Base-by-base conservation (phyloP, 2,329 filamentous ascomycete genomes). In the Scleromitrula shiraiana region DNA sequence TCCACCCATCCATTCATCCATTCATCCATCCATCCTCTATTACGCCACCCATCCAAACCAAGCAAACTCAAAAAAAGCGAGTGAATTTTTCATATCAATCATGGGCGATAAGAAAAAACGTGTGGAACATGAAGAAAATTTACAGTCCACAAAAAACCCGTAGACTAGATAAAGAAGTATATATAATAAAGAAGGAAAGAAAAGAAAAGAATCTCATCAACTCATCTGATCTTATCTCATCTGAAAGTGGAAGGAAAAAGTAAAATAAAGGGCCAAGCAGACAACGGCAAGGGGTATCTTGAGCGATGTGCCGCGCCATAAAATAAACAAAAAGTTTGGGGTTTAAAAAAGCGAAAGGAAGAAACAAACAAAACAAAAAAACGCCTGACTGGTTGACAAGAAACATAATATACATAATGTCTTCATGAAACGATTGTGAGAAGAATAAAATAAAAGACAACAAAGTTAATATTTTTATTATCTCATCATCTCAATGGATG, bases 401-500 rank as follows among this genome's bases (percentile, higher is more conserved):
- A 27, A 47, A 47, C 44, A 37, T 47, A 47, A 41, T 47, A 30
- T 47, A 47, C 44, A 47, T 47, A 20, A 47, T 29, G 26, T 24
- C 12, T 41, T 47, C 44, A 41, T 46, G n/a, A n/a, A 9, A 36
- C 15, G n/a, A 17, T 17, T 9, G 10, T 36, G n/a, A n/a, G n/a
- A n/a, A 26, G 32, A 36, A 32, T 36, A n/a, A 14, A 17, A 6
- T 36, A 10, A 36, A n/a, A n/a, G n/a, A n/a, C n/a, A n/a, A n/a
- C n/a, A n/a, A n/a, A n/a, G n/a, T n/a, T n/a, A n/a, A n/a, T n/a
- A n/a, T n/a, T n/a, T n/a, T n/a, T n/a, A n/a, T n/a, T n/a, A 36
- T 5, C 22, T 41, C 38, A 57, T 62, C 74, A 83, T 58, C 74
- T 69, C 56, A 87, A 66, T 29, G 79, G 77, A 46, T 73, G 62